Base-by-base conservation (phyloP, 2,329 filamentous ascomycete genomes). In the Scopulariopsis brevicaulis region DNA sequence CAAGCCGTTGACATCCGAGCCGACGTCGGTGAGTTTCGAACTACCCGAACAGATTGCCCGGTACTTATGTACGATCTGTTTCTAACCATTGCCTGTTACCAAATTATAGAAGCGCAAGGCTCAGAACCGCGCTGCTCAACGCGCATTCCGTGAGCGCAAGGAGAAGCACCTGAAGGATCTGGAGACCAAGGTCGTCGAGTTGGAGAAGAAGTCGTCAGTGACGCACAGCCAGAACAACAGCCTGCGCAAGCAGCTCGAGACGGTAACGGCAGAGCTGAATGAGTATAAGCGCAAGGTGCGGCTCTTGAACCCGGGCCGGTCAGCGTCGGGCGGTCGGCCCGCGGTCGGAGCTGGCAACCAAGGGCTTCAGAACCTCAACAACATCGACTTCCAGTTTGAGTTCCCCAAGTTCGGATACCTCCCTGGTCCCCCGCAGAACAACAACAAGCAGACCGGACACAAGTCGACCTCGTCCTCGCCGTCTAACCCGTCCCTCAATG, bases 1-100 rank as follows among this genome's bases (percentile, higher is more conserved):
- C 62, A 99, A 99, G 78, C 94, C 93, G 22, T 78, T 97, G 66
- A 97, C 90, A 54, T 95, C 90, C 24, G 94, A 97, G 72, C 94
- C 94, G 25, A 97, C 89, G 64, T 94, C 92, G 64, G 93, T 97
- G 34, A 57, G 48, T 53, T 48, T 35, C 43, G n/a, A 10, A 14
- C 40, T n/a, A 14, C 6, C n/a, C 24, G 12, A 6, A 50, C 7
- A 24, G 18, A 50, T n/a, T 12, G 20, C n/a, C 6, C 3, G 11
- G 11, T 24, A n/a, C 12, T 14, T 11, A n/a, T 24, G 12, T 50
- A 50, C 12, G 7, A 8, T n/a, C 5, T 14, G 40, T 50, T 22
- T 50, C 46, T 50, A 50, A 50, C 46, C 46, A n/a, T 53, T 3
- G 28, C 28, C 32, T 53, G 10, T 53, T 32, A 18, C 51, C 3